Percentiles rank a stretch among this genome's conserved stretches.
Conservation (phyloP, 2,329 filamentous ascomycete genomes). For the Didymella pomorum region DNA sequence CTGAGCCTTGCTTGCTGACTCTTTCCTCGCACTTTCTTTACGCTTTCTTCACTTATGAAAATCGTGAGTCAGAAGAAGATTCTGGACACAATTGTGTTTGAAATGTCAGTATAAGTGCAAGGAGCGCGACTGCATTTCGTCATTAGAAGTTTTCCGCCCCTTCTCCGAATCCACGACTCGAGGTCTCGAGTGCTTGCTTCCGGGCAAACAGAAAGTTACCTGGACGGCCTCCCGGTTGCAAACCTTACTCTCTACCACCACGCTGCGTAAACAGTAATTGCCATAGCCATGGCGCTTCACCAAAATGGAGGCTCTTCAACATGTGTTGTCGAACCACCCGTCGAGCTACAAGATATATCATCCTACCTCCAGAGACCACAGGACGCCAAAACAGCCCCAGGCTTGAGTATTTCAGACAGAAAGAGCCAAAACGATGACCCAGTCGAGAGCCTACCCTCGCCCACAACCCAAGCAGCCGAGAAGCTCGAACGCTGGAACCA, state of each 20-base stretch:
- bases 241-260: background rate
- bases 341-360: conserved; percentile 45
- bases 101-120: too few relatives aligned
- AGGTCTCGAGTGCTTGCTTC: background rate
- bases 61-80: background rate
- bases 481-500: conserved; percentile 69
- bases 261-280: too few relatives aligned
- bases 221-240: background rate
- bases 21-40: conserved; percentile 3
- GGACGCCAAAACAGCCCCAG: conserved; percentile 29
- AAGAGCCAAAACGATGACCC: conserved; percentile 33
- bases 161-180: background rate
- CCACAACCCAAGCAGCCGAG: conserved; percentile 52
- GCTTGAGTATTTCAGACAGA: conserved; percentile 30
- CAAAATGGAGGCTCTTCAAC: conserved; percentile 48
- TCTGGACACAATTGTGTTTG: too few relatives aligned
- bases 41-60: background rate
- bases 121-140: conserved; percentile 2
- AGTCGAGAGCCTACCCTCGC: conserved; percentile 56
- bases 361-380: conserved; percentile 30
- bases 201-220: background rate
- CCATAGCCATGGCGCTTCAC: conserved; percentile 30
- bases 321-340: conserved; percentile 40
- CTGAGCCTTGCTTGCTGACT: background rate
- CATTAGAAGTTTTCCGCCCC: background rate